Conservation (phyloP, 2,329 filamentous ascomycete species). For the Penicillium sp. region DNA sequence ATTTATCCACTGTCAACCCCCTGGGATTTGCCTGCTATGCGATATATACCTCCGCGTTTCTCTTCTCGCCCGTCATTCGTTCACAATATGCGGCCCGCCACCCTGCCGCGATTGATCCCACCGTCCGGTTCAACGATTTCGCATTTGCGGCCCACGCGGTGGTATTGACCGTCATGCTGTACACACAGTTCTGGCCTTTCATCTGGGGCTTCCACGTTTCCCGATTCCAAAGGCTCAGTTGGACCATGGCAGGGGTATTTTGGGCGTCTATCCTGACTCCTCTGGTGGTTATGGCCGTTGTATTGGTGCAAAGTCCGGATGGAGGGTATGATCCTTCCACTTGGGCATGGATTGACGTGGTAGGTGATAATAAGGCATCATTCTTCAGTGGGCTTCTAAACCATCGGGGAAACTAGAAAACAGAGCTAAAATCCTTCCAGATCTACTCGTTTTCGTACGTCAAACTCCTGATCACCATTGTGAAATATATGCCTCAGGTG, state of each 20-base stretch:
- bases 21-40: slow-evolving; percentile 67
- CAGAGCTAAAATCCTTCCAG: slow-evolving; percentile 32
- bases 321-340: slow-evolving; percentile 46
- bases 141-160: slow-evolving; percentile 81
- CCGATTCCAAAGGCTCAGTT: slow-evolving; percentile 52
- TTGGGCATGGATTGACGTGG: slow-evolving; percentile 66
- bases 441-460: slow-evolving; percentile 75
- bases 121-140: slow-evolving; percentile 86
- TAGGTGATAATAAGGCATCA: slow-evolving; percentile 33
- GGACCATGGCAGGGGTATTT: slow-evolving; percentile 66
- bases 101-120: slow-evolving; percentile 68
- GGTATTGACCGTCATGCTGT: slow-evolving; percentile 67
- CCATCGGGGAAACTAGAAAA: too few species aligned
- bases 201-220: slow-evolving; percentile 74
- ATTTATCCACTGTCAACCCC: slow-evolving; percentile 74
- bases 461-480: slow-evolving; percentile 81
- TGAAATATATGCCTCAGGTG: slow-evolving; percentile 91
- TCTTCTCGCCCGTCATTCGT: slow-evolving; percentile 75
- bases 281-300: slow-evolving; percentile 39
- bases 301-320: slow-evolving; percentile 42
- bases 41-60: slow-evolving; percentile 70
- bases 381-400: not conserved
- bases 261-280: slow-evolving; percentile 61
- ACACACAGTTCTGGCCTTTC: slow-evolving; percentile 69
- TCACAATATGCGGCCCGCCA: slow-evolving; percentile 81